These are phyloP conservation scores for Cryptococcus neoformans DNA, from an alignment of 1,284 basidiomycete species.

Conservation along the genomic window DNA sequence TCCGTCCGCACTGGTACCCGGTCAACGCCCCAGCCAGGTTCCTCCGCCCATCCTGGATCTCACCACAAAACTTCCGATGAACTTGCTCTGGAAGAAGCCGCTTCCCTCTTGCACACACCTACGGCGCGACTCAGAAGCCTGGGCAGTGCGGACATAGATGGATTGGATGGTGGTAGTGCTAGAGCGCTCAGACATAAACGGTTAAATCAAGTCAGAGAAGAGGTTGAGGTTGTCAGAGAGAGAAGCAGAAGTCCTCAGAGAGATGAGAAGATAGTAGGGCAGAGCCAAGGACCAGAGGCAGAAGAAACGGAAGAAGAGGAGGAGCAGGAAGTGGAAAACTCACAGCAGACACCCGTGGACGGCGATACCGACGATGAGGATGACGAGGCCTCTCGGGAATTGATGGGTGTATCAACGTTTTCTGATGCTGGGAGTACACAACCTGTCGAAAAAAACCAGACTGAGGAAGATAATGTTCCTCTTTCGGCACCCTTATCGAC, in stretches of 20 bases:
- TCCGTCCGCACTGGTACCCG: constrained; percentile 3
- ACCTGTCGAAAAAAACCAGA: background rate
- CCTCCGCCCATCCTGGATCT: constrained; percentile 9
- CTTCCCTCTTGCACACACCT: constrained; percentile 15
- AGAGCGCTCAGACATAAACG: constrained; percentile 15
- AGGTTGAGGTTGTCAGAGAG: constrained; percentile 1
- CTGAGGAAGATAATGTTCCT: background rate
- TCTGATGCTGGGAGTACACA: background rate
- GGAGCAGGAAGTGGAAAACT: background rate
- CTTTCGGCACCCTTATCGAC: constrained; percentile 8
- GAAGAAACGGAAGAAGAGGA: constrained; percentile 5
- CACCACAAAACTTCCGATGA: constrained; percentile 36
- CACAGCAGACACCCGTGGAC: background rate
- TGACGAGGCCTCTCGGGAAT: constrained; percentile 1
- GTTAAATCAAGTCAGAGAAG: constrained; percentile 12
- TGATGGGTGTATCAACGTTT: background rate
- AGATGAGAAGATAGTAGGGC: background rate
- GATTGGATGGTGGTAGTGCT: constrained; percentile 14
- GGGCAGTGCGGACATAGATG: background rate
- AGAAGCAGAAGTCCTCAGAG: background rate
- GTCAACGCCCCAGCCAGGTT: constrained; percentile 5
- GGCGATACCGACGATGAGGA: background rate
- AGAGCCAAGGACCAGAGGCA: background rate
- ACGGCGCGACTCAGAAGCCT: background rate
- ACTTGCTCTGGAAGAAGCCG: constrained; percentile 30